Evolutionary conservation across 208 protist genomes (phyloP).

Genomic region (Porcisia deanei): DNA sequence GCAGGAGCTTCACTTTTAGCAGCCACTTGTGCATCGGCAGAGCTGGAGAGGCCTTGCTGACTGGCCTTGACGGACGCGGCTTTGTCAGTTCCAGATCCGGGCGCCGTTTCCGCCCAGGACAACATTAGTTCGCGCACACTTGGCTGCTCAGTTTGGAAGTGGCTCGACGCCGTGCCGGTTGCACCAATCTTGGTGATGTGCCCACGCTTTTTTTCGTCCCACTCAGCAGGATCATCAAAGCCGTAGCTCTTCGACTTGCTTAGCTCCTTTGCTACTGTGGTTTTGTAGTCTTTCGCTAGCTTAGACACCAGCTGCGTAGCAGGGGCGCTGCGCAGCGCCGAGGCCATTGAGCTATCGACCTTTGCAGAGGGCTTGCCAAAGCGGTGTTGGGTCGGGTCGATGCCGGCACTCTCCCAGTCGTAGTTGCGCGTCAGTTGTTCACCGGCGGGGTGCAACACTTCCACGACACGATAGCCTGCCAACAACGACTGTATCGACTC

Average conservation of each 20-base stretch:
- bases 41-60: slow-evolving; percentile 1
- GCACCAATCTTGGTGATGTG: slow-evolving; percentile 20
- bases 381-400: slow-evolving; percentile 73
- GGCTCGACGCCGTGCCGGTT: slow-evolving; percentile 29
- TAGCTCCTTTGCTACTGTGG: slow-evolving; percentile 46
- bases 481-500: slow-evolving; percentile 62
- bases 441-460: slow-evolving; percentile 56
- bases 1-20: not conserved
- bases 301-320: slow-evolving; percentile 61
- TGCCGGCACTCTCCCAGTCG: slow-evolving; percentile 71
- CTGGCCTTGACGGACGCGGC: not conserved
- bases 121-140: slow-evolving; percentile 57
- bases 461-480: slow-evolving; percentile 47
- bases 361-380: slow-evolving; percentile 48
- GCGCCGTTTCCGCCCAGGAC: slow-evolving; percentile 42
- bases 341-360: slow-evolving; percentile 18
- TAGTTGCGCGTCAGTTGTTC: slow-evolving; percentile 65
- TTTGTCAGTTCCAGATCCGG: not conserved
- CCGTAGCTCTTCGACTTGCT: slow-evolving; percentile 58
- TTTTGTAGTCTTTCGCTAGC: slow-evolving; percentile 60
- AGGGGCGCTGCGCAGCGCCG: slow-evolving; percentile 2
- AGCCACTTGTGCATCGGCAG: not conserved
- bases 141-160: slow-evolving; percentile 42
- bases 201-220: slow-evolving; percentile 40
- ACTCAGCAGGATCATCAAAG: slow-evolving; percentile 62